Evolutionary conservation across 129 eudicot species (phyloP).

Genomic region (Chrysanthemum makinoi): DNA sequence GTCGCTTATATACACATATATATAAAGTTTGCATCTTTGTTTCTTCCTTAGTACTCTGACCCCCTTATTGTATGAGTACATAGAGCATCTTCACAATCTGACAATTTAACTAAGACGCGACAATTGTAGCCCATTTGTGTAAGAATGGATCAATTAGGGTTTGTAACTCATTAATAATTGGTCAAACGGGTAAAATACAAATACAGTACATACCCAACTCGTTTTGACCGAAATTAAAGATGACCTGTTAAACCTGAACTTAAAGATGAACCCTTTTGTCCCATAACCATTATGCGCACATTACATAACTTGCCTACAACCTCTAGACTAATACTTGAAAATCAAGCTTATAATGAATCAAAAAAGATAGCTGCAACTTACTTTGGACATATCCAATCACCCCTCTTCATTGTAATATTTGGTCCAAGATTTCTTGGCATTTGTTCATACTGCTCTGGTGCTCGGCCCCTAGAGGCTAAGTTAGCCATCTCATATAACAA

Average conservation of each 20-base stretch:
- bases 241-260: too few species aligned
- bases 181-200: too few species aligned
- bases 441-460: conserved; percentile 35
- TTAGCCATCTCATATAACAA: conserved; percentile 51
- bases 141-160: too few species aligned
- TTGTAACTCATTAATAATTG: too few species aligned
- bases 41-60: not conserved
- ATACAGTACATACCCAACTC: too few species aligned
- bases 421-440: conserved; percentile 48
- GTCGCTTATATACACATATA: conserved; percentile 1
- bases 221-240: too few species aligned
- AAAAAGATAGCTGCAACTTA: conserved; percentile 36
- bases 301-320: not conserved
- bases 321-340: not conserved
- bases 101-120: too few species aligned
- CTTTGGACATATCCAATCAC: conserved; percentile 92
- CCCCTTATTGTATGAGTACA: not conserved
- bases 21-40: not conserved
- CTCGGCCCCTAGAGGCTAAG: conserved; percentile 26
- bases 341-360: not conserved
- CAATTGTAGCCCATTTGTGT: too few species aligned
- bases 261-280: too few species aligned
- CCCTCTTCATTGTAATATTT: conserved; percentile 80
- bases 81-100: not conserved
- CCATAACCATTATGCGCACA: not conserved